Conservation (phyloP, 495 filamentous ascomycete genomes). For the Aspergillus sparsus region DNA sequence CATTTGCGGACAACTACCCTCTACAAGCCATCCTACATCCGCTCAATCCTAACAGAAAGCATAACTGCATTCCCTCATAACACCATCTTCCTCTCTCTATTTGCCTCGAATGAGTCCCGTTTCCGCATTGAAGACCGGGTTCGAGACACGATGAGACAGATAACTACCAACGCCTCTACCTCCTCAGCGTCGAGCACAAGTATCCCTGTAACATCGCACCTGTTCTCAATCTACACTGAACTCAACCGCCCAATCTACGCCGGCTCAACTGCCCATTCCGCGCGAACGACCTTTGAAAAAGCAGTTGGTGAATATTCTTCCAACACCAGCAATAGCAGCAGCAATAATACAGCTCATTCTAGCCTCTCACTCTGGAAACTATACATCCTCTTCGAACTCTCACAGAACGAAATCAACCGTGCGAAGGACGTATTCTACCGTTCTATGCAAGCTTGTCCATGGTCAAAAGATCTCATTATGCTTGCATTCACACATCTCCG, state of each 20-base stretch:
- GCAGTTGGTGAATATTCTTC: constrained; percentile 50
- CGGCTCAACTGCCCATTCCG: constrained; percentile 60
- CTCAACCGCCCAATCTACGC: constrained; percentile 42
- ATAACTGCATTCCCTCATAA: constrained; percentile 70
- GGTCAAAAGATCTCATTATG: constrained; percentile 71
- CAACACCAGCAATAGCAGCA: constrained; percentile 34
- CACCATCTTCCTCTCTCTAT: constrained; percentile 72
- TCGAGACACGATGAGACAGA: constrained; percentile 55
- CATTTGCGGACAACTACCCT: constrained; percentile 58
- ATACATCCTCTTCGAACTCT: constrained; percentile 61
- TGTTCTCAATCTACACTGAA: constrained; percentile 71
- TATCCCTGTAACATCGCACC: constrained; percentile 54
- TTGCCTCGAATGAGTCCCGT: constrained; percentile 67
- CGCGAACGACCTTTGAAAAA: constrained; percentile 69
- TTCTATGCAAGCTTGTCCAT: constrained; percentile 64
- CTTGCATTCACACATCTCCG: constrained; percentile 59
- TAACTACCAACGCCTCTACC: constrained; percentile 34
- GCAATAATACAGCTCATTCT: constrained; percentile 39
- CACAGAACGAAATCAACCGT: constrained; percentile 34
- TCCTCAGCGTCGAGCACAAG: constrained; percentile 21
- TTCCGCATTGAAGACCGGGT: constrained; percentile 73
- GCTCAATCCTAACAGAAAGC: constrained; percentile 57
- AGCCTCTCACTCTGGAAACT: constrained; percentile 63
- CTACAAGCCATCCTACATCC: constrained; percentile 65
- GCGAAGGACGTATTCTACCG: constrained; percentile 53